Percentiles rank a stretch among this genome's conserved stretches.
Evolutionary conservation across 2,329 filamentous ascomycete genomes (phyloP).

Genomic region (Ilyonectria sp.): DNA sequence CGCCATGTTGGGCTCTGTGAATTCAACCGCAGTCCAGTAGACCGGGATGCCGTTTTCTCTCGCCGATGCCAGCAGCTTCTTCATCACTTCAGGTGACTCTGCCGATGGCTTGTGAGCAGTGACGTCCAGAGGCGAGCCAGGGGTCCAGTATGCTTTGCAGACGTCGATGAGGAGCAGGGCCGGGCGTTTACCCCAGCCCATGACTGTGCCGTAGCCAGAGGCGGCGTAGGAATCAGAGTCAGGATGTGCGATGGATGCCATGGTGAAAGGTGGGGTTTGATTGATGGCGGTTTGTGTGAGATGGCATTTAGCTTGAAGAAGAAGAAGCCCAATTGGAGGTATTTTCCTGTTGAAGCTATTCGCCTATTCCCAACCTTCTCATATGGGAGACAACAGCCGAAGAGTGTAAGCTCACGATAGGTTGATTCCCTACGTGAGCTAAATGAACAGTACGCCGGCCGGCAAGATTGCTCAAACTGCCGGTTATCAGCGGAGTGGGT

Average conservation of each 20-base stretch:
- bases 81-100: slow-evolving; percentile 56
- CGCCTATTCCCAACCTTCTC: background rate
- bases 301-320: background rate
- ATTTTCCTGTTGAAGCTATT: background rate
- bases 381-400: background rate
- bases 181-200: slow-evolving; percentile 60
- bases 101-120: slow-evolving; percentile 24
- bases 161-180: slow-evolving; percentile 63
- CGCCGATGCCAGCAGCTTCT: slow-evolving; percentile 57
- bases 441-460: background rate
- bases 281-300: background rate
- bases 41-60: slow-evolving; percentile 56
- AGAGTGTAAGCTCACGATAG: background rate
- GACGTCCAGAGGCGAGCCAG: slow-evolving; percentile 55
- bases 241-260: slow-evolving; percentile 16
- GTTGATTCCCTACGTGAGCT: background rate
- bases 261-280: background rate
- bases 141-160: slow-evolving; percentile 62
- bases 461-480: slow-evolving; percentile 7
- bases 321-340: background rate
- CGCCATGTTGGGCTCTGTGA: slow-evolving; percentile 59
- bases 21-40: slow-evolving; percentile 61
- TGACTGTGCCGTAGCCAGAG: slow-evolving; percentile 57
- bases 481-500: slow-evolving; percentile 12
- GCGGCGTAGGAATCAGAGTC: slow-evolving; percentile 44